phyloP scores from a whole-genome alignment of 495 filamentous ascomycete species.

The Hypoxylon trugodes region DNA sequence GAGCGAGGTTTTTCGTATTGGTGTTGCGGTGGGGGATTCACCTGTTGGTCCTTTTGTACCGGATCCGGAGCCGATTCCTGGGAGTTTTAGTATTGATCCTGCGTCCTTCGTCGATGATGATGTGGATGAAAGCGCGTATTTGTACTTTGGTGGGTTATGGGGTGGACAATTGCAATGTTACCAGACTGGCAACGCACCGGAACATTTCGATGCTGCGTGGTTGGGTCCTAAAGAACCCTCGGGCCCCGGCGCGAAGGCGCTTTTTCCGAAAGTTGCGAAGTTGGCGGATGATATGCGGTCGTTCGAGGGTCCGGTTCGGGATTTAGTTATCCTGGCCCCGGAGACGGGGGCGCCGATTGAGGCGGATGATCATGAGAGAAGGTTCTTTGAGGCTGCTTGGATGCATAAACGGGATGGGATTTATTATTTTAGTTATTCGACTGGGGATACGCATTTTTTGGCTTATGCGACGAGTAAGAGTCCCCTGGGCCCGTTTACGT shows the following conservation, averaged over 20 bases:
- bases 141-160: slow-evolving; percentile 76
- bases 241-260: slow-evolving; percentile 57
- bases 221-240: slow-evolving; percentile 63
- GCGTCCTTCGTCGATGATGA: slow-evolving; percentile 71
- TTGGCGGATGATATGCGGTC: slow-evolving; percentile 68
- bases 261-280: slow-evolving; percentile 68
- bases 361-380: slow-evolving; percentile 72
- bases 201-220: slow-evolving; percentile 58
- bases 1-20: slow-evolving; percentile 69
- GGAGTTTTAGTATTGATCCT: slow-evolving; percentile 70
- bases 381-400: slow-evolving; percentile 85
- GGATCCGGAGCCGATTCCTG: slow-evolving; percentile 65
- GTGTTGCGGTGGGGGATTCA: slow-evolving; percentile 62
- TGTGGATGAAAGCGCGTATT: slow-evolving; percentile 54
- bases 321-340: slow-evolving; percentile 65
- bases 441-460: slow-evolving; percentile 77
- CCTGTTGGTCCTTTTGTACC: slow-evolving; percentile 67
- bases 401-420: slow-evolving; percentile 70
- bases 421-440: slow-evolving; percentile 82
- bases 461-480: slow-evolving; percentile 67
- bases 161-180: slow-evolving; percentile 73
- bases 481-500: slow-evolving; percentile 75
- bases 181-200: slow-evolving; percentile 46
- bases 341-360: slow-evolving; percentile 64
- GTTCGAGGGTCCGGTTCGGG: slow-evolving; percentile 57